Conservation (phyloP, 2,329 filamentous ascomycete genomes). For the Sclerotinia borealis region DNA sequence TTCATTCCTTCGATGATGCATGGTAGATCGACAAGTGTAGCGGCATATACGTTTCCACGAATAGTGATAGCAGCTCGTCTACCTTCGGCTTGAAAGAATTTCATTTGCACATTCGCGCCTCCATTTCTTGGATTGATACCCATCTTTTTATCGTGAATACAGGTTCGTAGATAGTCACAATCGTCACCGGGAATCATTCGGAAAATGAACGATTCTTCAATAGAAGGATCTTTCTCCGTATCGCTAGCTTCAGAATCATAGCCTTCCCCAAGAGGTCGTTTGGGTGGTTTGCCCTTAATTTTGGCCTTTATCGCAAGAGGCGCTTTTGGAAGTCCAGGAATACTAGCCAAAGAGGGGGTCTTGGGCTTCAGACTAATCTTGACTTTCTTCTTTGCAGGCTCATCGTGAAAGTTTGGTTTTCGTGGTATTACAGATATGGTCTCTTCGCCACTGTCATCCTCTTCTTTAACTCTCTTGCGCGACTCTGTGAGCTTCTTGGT, state of each 20-base stretch:
- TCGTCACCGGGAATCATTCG: constrained; percentile 84
- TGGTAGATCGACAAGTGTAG: constrained; percentile 61
- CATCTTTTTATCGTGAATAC: constrained; percentile 71
- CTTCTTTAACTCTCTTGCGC: constrained; percentile 51
- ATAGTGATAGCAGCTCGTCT: constrained; percentile 57
- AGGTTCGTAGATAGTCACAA: constrained; percentile 72
- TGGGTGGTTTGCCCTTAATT: constrained; percentile 60
- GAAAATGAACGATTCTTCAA: constrained; percentile 84
- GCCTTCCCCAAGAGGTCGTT: constrained; percentile 72
- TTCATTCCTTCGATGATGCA: constrained; percentile 69
- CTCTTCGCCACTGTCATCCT: constrained; percentile 44
- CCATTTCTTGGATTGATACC: constrained; percentile 56
- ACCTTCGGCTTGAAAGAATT: constrained; percentile 65
- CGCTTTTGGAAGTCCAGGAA: constrained; percentile 23
- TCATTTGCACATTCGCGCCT: constrained; percentile 72
- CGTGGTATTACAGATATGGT: constrained; percentile 23
- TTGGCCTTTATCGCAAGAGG: constrained; percentile 48
- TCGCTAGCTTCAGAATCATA: constrained; percentile 97
- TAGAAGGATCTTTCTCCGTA: constrained; percentile 75
- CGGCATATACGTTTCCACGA: constrained; percentile 55
- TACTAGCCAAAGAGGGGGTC: constrained; percentile 1
- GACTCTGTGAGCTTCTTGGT: constrained; percentile 53
- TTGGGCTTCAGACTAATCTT: constrained; percentile 35
- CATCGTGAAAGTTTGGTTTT: neutral
- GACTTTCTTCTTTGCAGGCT: constrained; percentile 38